A percentile compares a stretch with the other conserved stretches of the same genome.
Conservation (phyloP, 208 protist species). For the Trypanosoma cruzi region DNA sequence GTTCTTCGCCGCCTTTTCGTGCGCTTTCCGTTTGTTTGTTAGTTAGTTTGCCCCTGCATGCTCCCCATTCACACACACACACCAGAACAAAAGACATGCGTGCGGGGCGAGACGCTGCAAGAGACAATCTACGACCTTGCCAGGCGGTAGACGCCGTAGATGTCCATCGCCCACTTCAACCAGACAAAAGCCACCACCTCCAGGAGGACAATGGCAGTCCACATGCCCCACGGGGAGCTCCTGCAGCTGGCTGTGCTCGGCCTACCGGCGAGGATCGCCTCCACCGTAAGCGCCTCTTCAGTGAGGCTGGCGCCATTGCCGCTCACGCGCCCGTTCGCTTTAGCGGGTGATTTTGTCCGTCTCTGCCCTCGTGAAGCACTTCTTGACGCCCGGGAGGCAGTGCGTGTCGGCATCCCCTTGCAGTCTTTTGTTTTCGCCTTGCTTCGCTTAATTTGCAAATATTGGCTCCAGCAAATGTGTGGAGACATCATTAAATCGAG, state of each 20-base stretch:
- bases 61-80: background rate
- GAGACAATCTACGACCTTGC: slow-evolving; percentile 10
- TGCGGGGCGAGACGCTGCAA: too few relatives aligned
- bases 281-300: slow-evolving; percentile 43
- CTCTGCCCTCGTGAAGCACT: slow-evolving; percentile 16
- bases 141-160: slow-evolving; percentile 37
- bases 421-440: background rate
- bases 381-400: background rate
- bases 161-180: slow-evolving; percentile 57
- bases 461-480: background rate
- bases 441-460: too few relatives aligned
- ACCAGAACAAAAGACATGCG: background rate
- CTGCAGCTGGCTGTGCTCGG: slow-evolving; percentile 3
- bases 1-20: background rate
- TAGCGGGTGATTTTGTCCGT: background rate
- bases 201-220: slow-evolving; percentile 52
- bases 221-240: slow-evolving; percentile 42
- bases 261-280: slow-evolving; percentile 52
- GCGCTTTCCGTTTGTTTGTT: background rate
- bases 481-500: background rate
- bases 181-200: slow-evolving; percentile 68
- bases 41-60: background rate
- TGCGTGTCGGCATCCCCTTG: slow-evolving; percentile 17
- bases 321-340: slow-evolving; percentile 3
- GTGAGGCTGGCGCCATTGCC: slow-evolving; percentile 18